A percentile compares a stretch with the other conserved stretches of the same genome.
Conservation (phyloP, 352 stramenopile species). For the Globisporangium nodosum region DNA sequence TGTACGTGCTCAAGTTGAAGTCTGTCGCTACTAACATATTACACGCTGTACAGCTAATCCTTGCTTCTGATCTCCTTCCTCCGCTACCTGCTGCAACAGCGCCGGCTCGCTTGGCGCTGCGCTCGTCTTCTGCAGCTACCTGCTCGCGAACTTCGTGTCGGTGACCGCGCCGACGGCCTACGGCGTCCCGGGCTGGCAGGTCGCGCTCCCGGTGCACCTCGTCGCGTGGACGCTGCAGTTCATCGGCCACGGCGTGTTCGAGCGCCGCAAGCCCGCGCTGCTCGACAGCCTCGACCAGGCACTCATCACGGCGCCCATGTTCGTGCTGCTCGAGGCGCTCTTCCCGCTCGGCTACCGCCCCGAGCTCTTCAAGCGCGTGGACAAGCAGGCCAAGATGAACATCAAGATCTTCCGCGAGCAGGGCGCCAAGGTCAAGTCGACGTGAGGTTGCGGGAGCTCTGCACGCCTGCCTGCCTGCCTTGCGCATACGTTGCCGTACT, state of each 20-base stretch:
- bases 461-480: neutral
- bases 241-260: slow-evolving; percentile 82
- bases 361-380: slow-evolving; percentile 54
- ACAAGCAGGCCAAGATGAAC: slow-evolving; percentile 57
- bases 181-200: slow-evolving; percentile 36
- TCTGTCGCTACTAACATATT: neutral
- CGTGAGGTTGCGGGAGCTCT: neutral
- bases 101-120: slow-evolving; percentile 48
- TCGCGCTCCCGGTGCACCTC: slow-evolving; percentile 53
- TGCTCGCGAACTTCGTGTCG: slow-evolving; percentile 61
- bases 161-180: slow-evolving; percentile 25
- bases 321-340: slow-evolving; percentile 78
- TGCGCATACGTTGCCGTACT: neutral
- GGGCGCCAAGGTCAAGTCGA: slow-evolving; percentile 4
- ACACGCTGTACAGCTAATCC: neutral
- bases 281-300: slow-evolving; percentile 84
- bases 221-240: slow-evolving; percentile 79
- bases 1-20: slow-evolving; percentile 17
- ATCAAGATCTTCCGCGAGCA: slow-evolving; percentile 44
- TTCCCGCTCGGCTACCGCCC: slow-evolving; percentile 74
- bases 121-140: slow-evolving; percentile 44
- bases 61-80: neutral
- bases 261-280: slow-evolving; percentile 76
- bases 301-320: slow-evolving; percentile 77
- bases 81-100: slow-evolving; percentile 1